Percentiles rank a stretch among this genome's conserved stretches.
These are phyloP conservation scores for Centrapalus pauciflorus DNA, from an alignment of 129 eudicot genomes.

Conservation along the genomic window DNA sequence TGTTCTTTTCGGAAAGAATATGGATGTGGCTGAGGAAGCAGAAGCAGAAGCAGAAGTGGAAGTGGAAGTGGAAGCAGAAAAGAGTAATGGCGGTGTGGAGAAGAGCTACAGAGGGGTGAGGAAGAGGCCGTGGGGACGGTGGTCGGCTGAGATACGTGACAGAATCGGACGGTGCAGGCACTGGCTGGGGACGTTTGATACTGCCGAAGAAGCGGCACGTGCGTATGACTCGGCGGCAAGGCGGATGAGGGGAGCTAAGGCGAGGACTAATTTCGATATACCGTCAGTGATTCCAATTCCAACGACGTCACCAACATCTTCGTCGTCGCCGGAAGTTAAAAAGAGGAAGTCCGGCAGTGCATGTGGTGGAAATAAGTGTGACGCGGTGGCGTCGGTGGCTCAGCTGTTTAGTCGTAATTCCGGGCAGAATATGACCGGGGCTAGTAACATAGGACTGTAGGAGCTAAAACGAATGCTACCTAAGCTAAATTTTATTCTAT, in stretches of 20 bases:
- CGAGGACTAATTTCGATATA: constrained; percentile 45
- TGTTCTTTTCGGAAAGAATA: neutral
- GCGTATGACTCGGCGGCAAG: constrained; percentile 67
- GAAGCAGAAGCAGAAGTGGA: neutral
- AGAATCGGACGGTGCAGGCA: constrained; percentile 59
- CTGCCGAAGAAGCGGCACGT: no score
- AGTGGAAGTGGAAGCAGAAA: no score
- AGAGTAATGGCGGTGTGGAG: neutral
- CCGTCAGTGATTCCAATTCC: constrained; percentile 33
- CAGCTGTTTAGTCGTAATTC: constrained; percentile 27
- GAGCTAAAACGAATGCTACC: no score
- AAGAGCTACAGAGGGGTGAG: constrained; percentile 54
- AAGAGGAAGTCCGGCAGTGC: constrained; percentile 12
- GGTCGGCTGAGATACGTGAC: constrained; percentile 73
- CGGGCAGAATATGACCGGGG: neutral
- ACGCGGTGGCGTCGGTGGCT: constrained; percentile 34
- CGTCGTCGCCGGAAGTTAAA: constrained; percentile 11
- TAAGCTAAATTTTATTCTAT: no score
- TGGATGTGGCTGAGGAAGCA: neutral
- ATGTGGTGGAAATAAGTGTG: neutral
- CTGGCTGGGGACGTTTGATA: constrained; percentile 71
- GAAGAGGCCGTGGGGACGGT: constrained; percentile 72
- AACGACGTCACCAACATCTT: constrained; percentile 6
- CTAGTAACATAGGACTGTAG: no score
- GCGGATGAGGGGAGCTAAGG: constrained; percentile 52